Evolutionary conservation across 2,329 filamentous ascomycete species (phyloP), one percentile per base, ranked within the genome.

Genomic region (Pseudopyricularia cyperi): DNA sequence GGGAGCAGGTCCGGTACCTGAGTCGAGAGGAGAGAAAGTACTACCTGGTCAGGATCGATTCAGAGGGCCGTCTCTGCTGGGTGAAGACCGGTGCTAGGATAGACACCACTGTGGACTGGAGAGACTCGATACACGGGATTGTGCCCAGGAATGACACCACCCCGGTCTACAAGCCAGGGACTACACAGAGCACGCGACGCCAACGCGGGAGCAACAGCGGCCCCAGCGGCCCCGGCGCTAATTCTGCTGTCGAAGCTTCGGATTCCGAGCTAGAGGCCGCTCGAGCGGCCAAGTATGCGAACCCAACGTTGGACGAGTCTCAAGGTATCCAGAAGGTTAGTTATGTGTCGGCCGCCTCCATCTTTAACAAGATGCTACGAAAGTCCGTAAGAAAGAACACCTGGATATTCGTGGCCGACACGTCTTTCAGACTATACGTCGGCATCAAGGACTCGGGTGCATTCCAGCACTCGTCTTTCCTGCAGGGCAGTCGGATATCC

Each of bases 331-430:
- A 75, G 39, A 85, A 82, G 55, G 62, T 84, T 52, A 76, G 75
- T 53, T 77, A 86, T 60, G 70, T 87, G 3, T 84, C 77, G 5
- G 78, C 82, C 7, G 79, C 83, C 0, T 83, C 84, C 1, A 75
- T 95, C 3, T 78, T 91, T 63, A 88, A 93, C 65, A 85, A 86
- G 56, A 72, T 95, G 6, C 73, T 93, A 15, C 80, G 87, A 55
- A 85, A 87, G 57, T 83, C 85, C 0, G 85, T 89, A 37, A 86
- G 83, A 65, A 89, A 89, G 56, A 90, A 91, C 61, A 93, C 87
- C 4, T 95, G 90, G 90, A 94, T 95, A 57, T 96, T 95, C 60
- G 89, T 90, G 7, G 85, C 86, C 24, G 89, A 95, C 66, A 91
- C 87, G 1, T 84, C 79, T 1, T 93, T 90, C 64, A 80, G 87